Evolutionary conservation across 495 filamentous ascomycete species (phyloP).

Genomic region (Penicillium waksmanii): DNA sequence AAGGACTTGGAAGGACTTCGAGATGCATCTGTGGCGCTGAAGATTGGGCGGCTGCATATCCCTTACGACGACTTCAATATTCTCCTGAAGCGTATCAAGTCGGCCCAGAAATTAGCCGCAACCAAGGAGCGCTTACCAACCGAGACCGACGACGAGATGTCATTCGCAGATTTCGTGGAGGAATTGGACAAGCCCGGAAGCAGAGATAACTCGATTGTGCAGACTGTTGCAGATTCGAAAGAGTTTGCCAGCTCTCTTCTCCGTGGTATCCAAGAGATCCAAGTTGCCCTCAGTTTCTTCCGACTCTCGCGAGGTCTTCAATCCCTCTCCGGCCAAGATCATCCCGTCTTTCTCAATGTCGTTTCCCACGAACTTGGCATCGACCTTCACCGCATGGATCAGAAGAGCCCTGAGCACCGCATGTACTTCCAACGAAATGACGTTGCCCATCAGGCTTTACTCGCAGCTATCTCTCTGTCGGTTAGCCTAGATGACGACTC

Average conservation of each 20-base stretch:
- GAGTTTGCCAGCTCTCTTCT: slow-evolving; percentile 90
- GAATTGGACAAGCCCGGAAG: slow-evolving; percentile 76
- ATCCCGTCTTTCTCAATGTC: slow-evolving; percentile 76
- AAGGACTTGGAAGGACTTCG: slow-evolving; percentile 83
- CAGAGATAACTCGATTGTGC: slow-evolving; percentile 73
- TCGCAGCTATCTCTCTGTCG: slow-evolving; percentile 89
- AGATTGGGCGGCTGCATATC: slow-evolving; percentile 85
- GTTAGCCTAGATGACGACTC: slow-evolving; percentile 87
- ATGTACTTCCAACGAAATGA: slow-evolving; percentile 98
- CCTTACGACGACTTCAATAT: slow-evolving; percentile 82
- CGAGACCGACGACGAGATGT: slow-evolving; percentile 56
- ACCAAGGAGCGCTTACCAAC: slow-evolving; percentile 39
- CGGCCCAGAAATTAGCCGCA: slow-evolving; percentile 33
- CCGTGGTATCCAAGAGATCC: slow-evolving; percentile 91
- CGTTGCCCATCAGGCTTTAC: slow-evolving; percentile 91
- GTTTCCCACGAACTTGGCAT: slow-evolving; percentile 96
- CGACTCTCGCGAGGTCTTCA: slow-evolving; percentile 79
- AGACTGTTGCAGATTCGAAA: slow-evolving; percentile 89
- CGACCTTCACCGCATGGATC: slow-evolving; percentile 90
- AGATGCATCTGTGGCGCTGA: slow-evolving; percentile 87
- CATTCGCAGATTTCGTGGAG: slow-evolving; percentile 75
- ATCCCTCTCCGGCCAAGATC: slow-evolving; percentile 63
- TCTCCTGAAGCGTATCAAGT: slow-evolving; percentile 58
- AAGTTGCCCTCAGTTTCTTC: slow-evolving; percentile 93
- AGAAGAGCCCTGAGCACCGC: slow-evolving; percentile 90